These are phyloP conservation scores for Cenococcum geophilum DNA, from an alignment of 495 filamentous ascomycete species.

Conservation along the genomic window DNA sequence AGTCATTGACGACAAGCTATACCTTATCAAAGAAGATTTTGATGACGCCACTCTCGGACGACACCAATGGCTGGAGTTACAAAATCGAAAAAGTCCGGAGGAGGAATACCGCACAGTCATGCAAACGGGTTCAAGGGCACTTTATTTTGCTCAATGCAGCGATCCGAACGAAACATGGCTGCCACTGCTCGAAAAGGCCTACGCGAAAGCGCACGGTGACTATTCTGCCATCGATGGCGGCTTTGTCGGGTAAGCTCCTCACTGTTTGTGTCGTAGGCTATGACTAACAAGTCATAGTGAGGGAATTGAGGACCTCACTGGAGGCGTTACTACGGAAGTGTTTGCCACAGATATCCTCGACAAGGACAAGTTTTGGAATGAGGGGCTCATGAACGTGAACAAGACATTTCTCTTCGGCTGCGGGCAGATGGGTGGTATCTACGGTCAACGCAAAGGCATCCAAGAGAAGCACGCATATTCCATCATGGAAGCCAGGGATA, in stretches of 20 bases:
- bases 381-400: constrained; percentile 80
- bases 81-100: constrained; percentile 62
- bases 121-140: constrained; percentile 68
- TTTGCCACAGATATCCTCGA: constrained; percentile 79
- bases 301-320: constrained; percentile 87
- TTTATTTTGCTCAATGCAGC: constrained; percentile 83
- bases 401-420: constrained; percentile 85
- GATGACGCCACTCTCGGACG: constrained; percentile 65
- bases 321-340: constrained; percentile 79
- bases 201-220: constrained; percentile 91
- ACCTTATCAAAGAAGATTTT: constrained; percentile 75
- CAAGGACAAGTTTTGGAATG: constrained; percentile 80
- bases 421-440: constrained; percentile 48
- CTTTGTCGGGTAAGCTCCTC: constrained; percentile 54
- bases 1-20: constrained; percentile 83
- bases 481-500: constrained; percentile 73
- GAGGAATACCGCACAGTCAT: constrained; percentile 70
- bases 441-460: constrained; percentile 63
- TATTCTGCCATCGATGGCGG: constrained; percentile 79
- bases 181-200: constrained; percentile 89
- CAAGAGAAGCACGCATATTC: constrained; percentile 82
- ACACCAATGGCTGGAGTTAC: constrained; percentile 60
- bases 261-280: background rate
- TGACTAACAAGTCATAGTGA: constrained; percentile 48
- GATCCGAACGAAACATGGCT: constrained; percentile 91